These are phyloP conservation scores for Diplotaxis tenuifolia DNA, from an alignment of 345 rosid species.

Conservation along the genomic window DNA sequence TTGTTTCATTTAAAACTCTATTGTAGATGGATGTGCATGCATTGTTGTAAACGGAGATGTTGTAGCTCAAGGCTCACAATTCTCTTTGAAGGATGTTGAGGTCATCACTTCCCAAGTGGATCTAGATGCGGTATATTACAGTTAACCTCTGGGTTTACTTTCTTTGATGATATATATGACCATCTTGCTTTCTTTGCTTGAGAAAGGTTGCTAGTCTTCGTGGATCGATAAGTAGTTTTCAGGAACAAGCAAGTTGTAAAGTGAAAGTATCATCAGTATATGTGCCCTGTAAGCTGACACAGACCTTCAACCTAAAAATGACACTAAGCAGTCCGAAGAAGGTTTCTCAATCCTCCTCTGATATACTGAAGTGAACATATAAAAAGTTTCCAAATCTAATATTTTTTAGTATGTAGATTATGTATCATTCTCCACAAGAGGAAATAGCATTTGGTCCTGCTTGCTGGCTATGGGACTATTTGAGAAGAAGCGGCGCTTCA, in stretches of 20 bases:
- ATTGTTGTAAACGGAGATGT: slow-evolving; percentile 82
- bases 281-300: slow-evolving; percentile 70
- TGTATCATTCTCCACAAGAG: slow-evolving; percentile 85
- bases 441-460: slow-evolving; percentile 96
- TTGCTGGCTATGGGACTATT: slow-evolving; percentile 98
- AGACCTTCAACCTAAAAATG: slow-evolving; percentile 61
- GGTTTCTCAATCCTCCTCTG: slow-evolving; percentile 43
- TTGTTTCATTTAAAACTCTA: slow-evolving; percentile 10
- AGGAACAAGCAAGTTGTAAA: slow-evolving; percentile 82
- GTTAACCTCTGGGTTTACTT: slow-evolving; percentile 1
- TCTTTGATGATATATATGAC: neutral
- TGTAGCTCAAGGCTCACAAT: slow-evolving; percentile 90
- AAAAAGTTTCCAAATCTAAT: neutral
- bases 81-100: slow-evolving; percentile 87
- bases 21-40: slow-evolving; percentile 84
- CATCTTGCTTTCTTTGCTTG: slow-evolving; percentile 23
- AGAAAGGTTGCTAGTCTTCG: slow-evolving; percentile 88
- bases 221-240: slow-evolving; percentile 86
- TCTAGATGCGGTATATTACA: slow-evolving; percentile 72
- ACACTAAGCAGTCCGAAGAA: slow-evolving; percentile 69
- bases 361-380: neutral
- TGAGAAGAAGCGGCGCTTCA: slow-evolving; percentile 96
- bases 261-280: slow-evolving; percentile 59
- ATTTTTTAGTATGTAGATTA: slow-evolving; percentile 45
- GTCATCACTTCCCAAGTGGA: slow-evolving; percentile 86